Evolutionary conservation across 768 basidiomycete genomes (phyloP).

Genomic region (Kwoniella europaea): DNA sequence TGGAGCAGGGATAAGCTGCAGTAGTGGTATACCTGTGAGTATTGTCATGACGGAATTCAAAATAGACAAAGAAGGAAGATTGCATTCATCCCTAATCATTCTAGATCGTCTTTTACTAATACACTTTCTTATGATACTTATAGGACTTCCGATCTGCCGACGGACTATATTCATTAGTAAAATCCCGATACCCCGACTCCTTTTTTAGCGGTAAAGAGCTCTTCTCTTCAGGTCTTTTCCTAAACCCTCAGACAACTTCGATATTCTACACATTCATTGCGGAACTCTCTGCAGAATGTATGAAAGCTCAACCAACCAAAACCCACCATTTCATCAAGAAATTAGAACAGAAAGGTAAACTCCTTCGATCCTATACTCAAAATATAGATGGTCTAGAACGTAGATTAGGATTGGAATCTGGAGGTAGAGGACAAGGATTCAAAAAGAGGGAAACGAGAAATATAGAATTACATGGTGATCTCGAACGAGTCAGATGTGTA

Average conservation of each 20-base stretch:
- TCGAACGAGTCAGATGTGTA: conserved; percentile 85
- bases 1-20: conserved; percentile 95
- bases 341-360: conserved; percentile 79
- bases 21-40: conserved; percentile 91
- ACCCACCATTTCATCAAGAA: conserved; percentile 89
- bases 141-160: conserved; percentile 97
- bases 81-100: too few relatives aligned
- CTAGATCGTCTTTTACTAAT: too few relatives aligned
- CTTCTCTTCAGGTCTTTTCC: conserved; percentile 90
- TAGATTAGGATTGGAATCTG: conserved; percentile 74
- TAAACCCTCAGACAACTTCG: conserved; percentile 79
- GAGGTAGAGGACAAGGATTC: conserved; percentile 68
- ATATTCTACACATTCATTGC: conserved; percentile 96
- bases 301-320: conserved; percentile 71
- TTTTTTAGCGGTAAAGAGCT: conserved; percentile 91
- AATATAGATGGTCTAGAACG: conserved; percentile 97
- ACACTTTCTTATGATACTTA: too few relatives aligned
- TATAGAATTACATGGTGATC: conserved; percentile 92
- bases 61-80: too few relatives aligned
- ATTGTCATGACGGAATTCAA: neutral
- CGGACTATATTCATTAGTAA: conserved; percentile 87
- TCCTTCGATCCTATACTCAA: conserved; percentile 92
- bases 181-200: conserved; percentile 77
- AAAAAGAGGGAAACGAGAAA: conserved; percentile 76
- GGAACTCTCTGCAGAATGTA: conserved; percentile 75